Base-by-base conservation (phyloP, 208 protist species). In the Trypanosoma lewisi region DNA sequence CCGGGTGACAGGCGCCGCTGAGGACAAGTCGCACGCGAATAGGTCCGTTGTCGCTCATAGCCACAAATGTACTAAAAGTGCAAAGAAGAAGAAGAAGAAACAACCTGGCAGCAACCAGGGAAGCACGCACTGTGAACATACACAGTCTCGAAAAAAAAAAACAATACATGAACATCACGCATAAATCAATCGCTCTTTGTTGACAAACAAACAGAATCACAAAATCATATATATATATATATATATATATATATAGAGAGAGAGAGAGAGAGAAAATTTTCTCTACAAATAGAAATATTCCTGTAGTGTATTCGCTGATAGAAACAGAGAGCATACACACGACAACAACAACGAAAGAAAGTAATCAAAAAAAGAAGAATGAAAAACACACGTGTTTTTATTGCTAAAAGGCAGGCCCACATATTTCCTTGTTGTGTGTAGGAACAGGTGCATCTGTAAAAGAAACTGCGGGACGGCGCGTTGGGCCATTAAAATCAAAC, bases 401-500 rank as follows among this genome's bases (percentile, higher is more conserved):
- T 21, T 28, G 27, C 31, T 67, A 66, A 73, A 50, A 63, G 12
- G 55, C 56, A 9, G 44, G 66, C 12, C 19, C 41, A 44, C 53
- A 61, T 8, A 62, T 30, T 39, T 68, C 25, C 17, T 9, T 27
- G 31, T 70, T 45, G 2, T 48, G 7, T 45, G 47, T 55, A 72
- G 77, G 52, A 49, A 61, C 30, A 11, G 86, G 86, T 27, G 86
- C 84, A 36, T 88, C 84, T 16, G 54, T 31, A 60, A 95, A 95
- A 17, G 39, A 36, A 9, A 72, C 86, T 21, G 79, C 69, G 9
- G 30, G 55, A 25, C 73, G 75, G 27, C 63, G 76, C n/a, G 56
- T 33, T 0, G 89, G 89, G 4, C 89, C 89, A 23, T 81, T 82
- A 74, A 62, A 93, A 65, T 95, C 89, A 59, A 73, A 74, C 33